A percentile compares a stretch with the other conserved stretches of the same genome.
Conservation (phyloP, 1,284 basidiomycete genomes). For the Cryptococcus sp. region DNA sequence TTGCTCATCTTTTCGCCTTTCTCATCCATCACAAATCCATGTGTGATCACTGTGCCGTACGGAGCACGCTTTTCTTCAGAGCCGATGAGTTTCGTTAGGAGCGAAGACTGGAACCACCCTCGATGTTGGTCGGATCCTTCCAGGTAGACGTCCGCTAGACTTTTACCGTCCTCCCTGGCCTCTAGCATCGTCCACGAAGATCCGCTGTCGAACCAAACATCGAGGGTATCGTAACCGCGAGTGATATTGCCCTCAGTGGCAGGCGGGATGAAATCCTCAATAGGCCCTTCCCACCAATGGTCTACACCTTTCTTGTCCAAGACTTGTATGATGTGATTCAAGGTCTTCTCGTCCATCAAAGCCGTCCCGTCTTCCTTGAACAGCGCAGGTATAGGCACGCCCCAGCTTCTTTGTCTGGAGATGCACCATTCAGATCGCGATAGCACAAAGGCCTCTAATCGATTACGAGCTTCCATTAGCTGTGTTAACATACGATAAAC, state of each 20-base stretch:
- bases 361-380: slow-evolving; percentile 70
- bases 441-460: slow-evolving; percentile 80
- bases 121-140: slow-evolving; percentile 98
- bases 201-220: slow-evolving; percentile 99
- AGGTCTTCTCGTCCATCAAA: slow-evolving; percentile 67
- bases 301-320: slow-evolving; percentile 72
- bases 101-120: slow-evolving; percentile 97
- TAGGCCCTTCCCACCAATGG: slow-evolving; percentile 89
- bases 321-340: slow-evolving; percentile 76
- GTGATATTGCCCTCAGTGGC: slow-evolving; percentile 59
- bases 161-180: slow-evolving; percentile 18
- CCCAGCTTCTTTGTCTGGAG: slow-evolving; percentile 96
- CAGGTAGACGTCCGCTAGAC: slow-evolving; percentile 82
- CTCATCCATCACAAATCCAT: slow-evolving; percentile 95
- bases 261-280: slow-evolving; percentile 78
- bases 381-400: slow-evolving; percentile 92
- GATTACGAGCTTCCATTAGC: slow-evolving; percentile 66
- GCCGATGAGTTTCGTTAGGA: slow-evolving; percentile 77
- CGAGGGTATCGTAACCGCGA: slow-evolving; percentile 88
- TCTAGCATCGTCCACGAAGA: slow-evolving; percentile 85
- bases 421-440: slow-evolving; percentile 99
- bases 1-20: slow-evolving; percentile 98
- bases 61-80: slow-evolving; percentile 58
- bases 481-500: slow-evolving; percentile 35
- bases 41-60: slow-evolving; percentile 83